These are phyloP conservation scores for Calcarisporium arbuscula DNA, from an alignment of 2,329 filamentous ascomycete genomes.

Conservation along the genomic window DNA sequence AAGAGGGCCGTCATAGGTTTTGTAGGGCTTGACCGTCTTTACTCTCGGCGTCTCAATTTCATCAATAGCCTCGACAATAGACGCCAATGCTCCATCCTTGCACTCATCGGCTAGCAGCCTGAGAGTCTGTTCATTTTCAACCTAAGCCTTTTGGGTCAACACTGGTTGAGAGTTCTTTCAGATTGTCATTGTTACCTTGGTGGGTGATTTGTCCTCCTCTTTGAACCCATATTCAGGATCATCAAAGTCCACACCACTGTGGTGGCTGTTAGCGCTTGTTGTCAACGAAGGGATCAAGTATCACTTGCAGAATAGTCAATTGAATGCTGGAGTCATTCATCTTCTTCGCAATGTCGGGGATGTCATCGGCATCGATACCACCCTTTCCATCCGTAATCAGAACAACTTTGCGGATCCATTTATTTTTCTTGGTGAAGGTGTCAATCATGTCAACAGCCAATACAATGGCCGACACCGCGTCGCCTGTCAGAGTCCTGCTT, in stretches of 20 bases:
- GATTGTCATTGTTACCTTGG: constrained; percentile 50
- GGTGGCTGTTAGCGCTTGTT: constrained; percentile 12
- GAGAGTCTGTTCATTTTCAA: constrained; percentile 65
- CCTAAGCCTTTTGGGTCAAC: constrained; percentile 22
- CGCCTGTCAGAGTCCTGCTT: constrained; percentile 63
- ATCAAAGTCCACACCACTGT: constrained; percentile 86
- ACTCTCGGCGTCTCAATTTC: constrained; percentile 71
- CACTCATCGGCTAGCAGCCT: constrained; percentile 61
- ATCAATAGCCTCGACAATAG: constrained; percentile 75
- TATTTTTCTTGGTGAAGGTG: constrained; percentile 70
- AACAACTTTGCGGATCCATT: constrained; percentile 74
- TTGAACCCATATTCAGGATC: constrained; percentile 85
- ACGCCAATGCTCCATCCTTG: constrained; percentile 65
- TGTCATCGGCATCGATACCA: constrained; percentile 63
- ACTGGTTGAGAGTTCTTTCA: not conserved
- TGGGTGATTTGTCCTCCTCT: constrained; percentile 72
- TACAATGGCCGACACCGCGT: constrained; percentile 82
- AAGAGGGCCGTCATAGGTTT: constrained; percentile 72
- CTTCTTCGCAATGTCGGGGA: constrained; percentile 64
- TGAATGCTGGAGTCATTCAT: constrained; percentile 73
- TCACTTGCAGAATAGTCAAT: constrained; percentile 66
- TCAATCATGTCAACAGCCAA: constrained; percentile 83
- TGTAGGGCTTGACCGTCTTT: constrained; percentile 69
- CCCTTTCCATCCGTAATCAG: constrained; percentile 79
- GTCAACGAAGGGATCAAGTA: not conserved